Evolutionary conservation across 1,284 basidiomycete genomes (phyloP).

Genomic region (Megacollybia platyphylla): DNA sequence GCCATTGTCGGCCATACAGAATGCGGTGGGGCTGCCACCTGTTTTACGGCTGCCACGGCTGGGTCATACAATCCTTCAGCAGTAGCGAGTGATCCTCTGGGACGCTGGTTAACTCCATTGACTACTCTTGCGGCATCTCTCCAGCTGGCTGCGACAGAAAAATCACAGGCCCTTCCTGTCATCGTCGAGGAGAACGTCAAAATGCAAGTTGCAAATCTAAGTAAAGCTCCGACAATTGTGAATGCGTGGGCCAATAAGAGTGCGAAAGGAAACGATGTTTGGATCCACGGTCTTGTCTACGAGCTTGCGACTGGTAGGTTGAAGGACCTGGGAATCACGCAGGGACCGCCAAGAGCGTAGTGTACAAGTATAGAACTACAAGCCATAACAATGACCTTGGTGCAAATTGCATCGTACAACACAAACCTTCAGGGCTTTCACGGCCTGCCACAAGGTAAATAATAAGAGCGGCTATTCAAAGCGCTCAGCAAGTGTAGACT

Average conservation of each 20-base stretch:
- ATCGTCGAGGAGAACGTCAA: constrained; percentile 74
- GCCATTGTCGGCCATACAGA: constrained; percentile 54
- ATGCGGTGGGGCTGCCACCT: constrained; percentile 71
- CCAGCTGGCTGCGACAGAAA: constrained; percentile 23
- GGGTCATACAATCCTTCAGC: constrained; percentile 16
- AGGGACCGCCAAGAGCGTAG: constrained; percentile 17
- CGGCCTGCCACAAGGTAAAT: constrained; percentile 3
- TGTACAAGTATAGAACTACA: neutral
- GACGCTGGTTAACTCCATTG: constrained; percentile 65
- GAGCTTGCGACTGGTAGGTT: constrained; percentile 60
- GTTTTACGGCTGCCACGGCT: constrained; percentile 27
- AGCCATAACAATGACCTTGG: constrained; percentile 27
- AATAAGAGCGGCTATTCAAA: neutral
- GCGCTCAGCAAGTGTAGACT: constrained; percentile 34
- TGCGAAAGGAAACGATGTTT: constrained; percentile 44
- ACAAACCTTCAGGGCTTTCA: constrained; percentile 55
- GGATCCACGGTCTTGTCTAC: constrained; percentile 82
- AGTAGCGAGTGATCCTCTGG: constrained; percentile 36
- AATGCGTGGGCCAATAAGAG: constrained; percentile 55
- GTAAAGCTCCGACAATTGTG: constrained; percentile 46
- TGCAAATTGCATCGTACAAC: constrained; percentile 80
- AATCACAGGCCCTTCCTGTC: constrained; percentile 32
- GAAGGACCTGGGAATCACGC: constrained; percentile 52
- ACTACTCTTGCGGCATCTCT: constrained; percentile 43
- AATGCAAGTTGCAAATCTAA: constrained; percentile 63